Base-by-base conservation (phyloP, 2,329 filamentous ascomycete species). In the Simplicillium sp. region DNA sequence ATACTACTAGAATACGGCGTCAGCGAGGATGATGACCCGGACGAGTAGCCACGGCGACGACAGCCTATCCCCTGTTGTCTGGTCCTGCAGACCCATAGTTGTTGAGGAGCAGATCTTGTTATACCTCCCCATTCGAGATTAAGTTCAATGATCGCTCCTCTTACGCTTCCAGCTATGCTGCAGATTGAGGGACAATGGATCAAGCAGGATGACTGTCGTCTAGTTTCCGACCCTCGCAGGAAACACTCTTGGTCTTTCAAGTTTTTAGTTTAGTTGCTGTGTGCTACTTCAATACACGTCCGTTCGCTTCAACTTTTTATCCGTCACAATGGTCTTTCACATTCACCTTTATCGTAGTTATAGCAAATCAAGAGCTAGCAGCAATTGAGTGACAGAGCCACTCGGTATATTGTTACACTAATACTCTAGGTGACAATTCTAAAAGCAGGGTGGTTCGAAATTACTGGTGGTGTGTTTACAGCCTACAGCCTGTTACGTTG, bases 31-130 rank as follows among this genome's bases (percentile, higher is more conserved):
- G 70, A 74, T 56, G 77, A 80, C 46, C 77, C 84, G 51, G 80
- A 84, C 52, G 77, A 77, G 55, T 75, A 69, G 67, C 67, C 54
- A 53, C 49, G 65, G 68, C 58, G 69, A 71, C 73, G 73, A 70
- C 71, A 72, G 73, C 73, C 71, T 74, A 76, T 73, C 74, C 77
- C 75, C 78, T 80, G 73, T 75, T 71, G 66, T 67, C 73, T 79
- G 72, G 69, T 76, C 72, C 73, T 76, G 65, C 59, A 33, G 12
- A 33, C 12, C n/a, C 54, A 57, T 60, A 52, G 52, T 44, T 35
- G n/a, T 37, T 33, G 44, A 18, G 14, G 18, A 39, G 39, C 37
- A 40, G 32, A 36, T 18, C 6, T 16, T n/a, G 36, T 16, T n/a
- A 34, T 38, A 17, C 7, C 7, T 46, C 36, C 9, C 40, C 41